phyloP scores from a whole-genome alignment of 139 green algal genomes.

The Picochlorum sp. region DNA sequence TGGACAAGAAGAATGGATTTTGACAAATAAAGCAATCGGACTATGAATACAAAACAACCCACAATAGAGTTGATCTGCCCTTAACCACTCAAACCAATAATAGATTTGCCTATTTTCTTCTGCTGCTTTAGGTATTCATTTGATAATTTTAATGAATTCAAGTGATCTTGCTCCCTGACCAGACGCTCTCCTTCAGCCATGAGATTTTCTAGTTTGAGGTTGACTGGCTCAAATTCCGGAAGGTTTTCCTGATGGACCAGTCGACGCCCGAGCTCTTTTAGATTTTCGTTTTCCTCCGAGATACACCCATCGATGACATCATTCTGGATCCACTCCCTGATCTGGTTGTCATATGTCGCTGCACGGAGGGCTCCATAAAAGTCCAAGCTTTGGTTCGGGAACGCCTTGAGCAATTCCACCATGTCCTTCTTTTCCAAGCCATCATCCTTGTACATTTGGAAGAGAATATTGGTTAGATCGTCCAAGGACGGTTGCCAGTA shows the following conservation, averaged over 20 bases:
- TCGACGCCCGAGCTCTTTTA: conserved; percentile 28
- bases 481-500: conserved; percentile 62
- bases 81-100: conserved; percentile 26
- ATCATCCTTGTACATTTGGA: conserved; percentile 71
- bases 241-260: conserved; percentile 30
- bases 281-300: conserved; percentile 35
- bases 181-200: conserved; percentile 54
- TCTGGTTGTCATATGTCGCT: conserved; percentile 71
- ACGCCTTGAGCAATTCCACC: conserved; percentile 55
- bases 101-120: conserved; percentile 2
- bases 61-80: too few species aligned
- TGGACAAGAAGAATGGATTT: conserved; percentile 55
- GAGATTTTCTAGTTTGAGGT: conserved; percentile 43
- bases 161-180: conserved; percentile 91
- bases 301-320: conserved; percentile 34
- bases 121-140: conserved; percentile 72
- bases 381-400: conserved; percentile 72
- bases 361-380: conserved; percentile 77
- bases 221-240: conserved; percentile 50
- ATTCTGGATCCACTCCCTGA: conserved; percentile 58
- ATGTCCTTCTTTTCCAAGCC: conserved; percentile 62
- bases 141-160: conserved; percentile 90
- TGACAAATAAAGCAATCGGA: too few species aligned
- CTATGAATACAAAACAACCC: too few species aligned
- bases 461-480: conserved; percentile 70